phyloP scores from a whole-genome alignment of 352 stramenopile genomes.

The Phytophthora pisi region DNA sequence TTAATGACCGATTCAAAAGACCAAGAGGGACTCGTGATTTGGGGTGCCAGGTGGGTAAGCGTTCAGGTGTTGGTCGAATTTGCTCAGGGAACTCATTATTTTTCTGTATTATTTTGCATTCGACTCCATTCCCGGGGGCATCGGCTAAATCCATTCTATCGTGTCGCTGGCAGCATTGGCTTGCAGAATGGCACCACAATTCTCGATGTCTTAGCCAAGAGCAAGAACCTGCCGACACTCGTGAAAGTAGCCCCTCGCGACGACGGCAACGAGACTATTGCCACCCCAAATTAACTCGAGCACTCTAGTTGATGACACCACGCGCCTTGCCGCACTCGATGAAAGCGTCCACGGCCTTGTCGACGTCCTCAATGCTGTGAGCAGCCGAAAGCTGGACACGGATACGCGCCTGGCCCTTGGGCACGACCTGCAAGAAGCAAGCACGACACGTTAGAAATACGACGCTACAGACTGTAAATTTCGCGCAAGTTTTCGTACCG shows the following conservation, averaged over 20 bases:
- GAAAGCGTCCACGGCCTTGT: slow-evolving; percentile 93
- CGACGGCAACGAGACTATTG: slow-evolving; percentile 13
- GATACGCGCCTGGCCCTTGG: slow-evolving; percentile 92
- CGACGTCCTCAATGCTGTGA: slow-evolving; percentile 91
- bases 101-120: slow-evolving; percentile 20
- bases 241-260: slow-evolving; percentile 42
- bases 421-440: slow-evolving; percentile 71
- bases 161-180: slow-evolving; percentile 40
- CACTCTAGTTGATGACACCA: slow-evolving; percentile 60
- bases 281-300: slow-evolving; percentile 23
- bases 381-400: slow-evolving; percentile 92
- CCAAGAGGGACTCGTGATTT: slow-evolving; percentile 54
- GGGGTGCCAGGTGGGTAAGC: slow-evolving; percentile 58
- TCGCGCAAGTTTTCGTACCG: slow-evolving; percentile 48
- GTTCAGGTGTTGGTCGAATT: not conserved
- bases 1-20: slow-evolving; percentile 73
- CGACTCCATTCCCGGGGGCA: not conserved
- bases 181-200: slow-evolving; percentile 51
- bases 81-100: slow-evolving; percentile 11
- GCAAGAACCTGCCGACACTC: slow-evolving; percentile 64
- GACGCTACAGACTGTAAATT: not conserved
- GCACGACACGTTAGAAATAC: not conserved
- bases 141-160: slow-evolving; percentile 5
- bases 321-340: slow-evolving; percentile 89
- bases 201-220: slow-evolving; percentile 45